Base-by-base conservation (phyloP, 2,329 filamentous ascomycete genomes). In the Botrytis fabae region DNA sequence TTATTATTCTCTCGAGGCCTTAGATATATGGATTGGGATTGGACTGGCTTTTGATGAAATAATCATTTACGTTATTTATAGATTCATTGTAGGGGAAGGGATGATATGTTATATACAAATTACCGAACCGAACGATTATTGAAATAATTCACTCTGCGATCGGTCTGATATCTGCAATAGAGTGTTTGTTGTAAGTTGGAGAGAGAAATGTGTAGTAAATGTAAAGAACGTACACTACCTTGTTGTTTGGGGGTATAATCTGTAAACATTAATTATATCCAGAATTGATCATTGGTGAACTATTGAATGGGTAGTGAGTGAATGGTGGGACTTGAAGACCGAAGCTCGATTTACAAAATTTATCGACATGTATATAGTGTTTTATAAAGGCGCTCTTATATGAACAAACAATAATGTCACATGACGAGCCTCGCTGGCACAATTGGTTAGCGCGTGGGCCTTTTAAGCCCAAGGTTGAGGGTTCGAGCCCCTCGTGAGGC, bases 401-500 rank as follows among this genome's bases (percentile, higher is more conserved):
- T 48, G 46, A 48, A 48, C 46, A 48, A 48, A 28, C n/a, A 57
- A 1, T 7, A 35, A 48, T 38, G 32, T 60, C 59, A 60, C 59
- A 63, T 63, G 61, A 63, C 28, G 0, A 0, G 77, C 65, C 65
- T 42, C 25, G 35, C 10, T 69, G 65, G 65, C 65, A 69, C 65
- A 69, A 69, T 62, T 69, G 65, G 65, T 69, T 69, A 69, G 65
- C 65, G 66, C 66, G 66, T 69, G 66, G 66, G 66, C 66, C 48
- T 68, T 68, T 68, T 68, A 69, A 69, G 66, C 66, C 66, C 66
- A 69, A 59, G 66, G 66, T 69, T 69, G 66, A 69, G 66, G 38
- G 66, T 69, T 69, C 66, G 35, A 69, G 35, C 48, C 66, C 51
- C 66, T 69, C 66, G 20, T 10, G n/a, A 35, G 62, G 62, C 62